Conservation (phyloP, 2,329 filamentous ascomycete genomes). For the Phyllosticta citrichinensis region DNA sequence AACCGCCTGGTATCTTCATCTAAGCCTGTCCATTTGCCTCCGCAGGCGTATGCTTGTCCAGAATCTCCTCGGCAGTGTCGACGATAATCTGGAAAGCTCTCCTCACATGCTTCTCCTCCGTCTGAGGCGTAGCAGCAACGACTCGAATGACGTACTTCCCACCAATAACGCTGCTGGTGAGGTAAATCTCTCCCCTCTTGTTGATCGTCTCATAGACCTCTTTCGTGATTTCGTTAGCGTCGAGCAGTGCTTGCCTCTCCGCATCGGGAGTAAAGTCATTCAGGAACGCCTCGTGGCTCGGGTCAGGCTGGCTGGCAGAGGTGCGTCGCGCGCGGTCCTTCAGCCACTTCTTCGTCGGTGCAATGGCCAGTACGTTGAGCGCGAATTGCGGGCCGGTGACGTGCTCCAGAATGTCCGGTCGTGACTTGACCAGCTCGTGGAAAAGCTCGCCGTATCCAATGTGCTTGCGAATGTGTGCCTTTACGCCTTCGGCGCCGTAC, state of each 20-base stretch:
- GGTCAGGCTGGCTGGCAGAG: slow-evolving; percentile 17
- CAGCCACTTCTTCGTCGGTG: slow-evolving; percentile 25
- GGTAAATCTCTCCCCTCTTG: slow-evolving; percentile 63
- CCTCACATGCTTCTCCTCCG: slow-evolving; percentile 62
- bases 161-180: slow-evolving; percentile 67
- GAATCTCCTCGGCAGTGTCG: slow-evolving; percentile 46
- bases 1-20: neutral
- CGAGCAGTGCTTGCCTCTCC: slow-evolving; percentile 36
- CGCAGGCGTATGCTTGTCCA: neutral
- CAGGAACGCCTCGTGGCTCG: slow-evolving; percentile 21
- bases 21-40: neutral
- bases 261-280: slow-evolving; percentile 27
- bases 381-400: slow-evolving; percentile 67
- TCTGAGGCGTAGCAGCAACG: slow-evolving; percentile 59
- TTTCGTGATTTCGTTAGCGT: slow-evolving; percentile 59
- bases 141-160: slow-evolving; percentile 72
- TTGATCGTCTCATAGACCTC: slow-evolving; percentile 69
- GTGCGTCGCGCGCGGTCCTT: slow-evolving; percentile 9
- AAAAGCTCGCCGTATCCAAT: slow-evolving; percentile 63
- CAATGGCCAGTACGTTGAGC: slow-evolving; percentile 67
- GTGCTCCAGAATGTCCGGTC: slow-evolving; percentile 65
- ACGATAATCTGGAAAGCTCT: slow-evolving; percentile 67
- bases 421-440: slow-evolving; percentile 45
- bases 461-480: slow-evolving; percentile 60
- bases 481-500: slow-evolving; percentile 69